Evolutionary conservation across 2,329 filamentous ascomycete genomes (phyloP).

Genomic region (Cladophialophora psammophila): DNA sequence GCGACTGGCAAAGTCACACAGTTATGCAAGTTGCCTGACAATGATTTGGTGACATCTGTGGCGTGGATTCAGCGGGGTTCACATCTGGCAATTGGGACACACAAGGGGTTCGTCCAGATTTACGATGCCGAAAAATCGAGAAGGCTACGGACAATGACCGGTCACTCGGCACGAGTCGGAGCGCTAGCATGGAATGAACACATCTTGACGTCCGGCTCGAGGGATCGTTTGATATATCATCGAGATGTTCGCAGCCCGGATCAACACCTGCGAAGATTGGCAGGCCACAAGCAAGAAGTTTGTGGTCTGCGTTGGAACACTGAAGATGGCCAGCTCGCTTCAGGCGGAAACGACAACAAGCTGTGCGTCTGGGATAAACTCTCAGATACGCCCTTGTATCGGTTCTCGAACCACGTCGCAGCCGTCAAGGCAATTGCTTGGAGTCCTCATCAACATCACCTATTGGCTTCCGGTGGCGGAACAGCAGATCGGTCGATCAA

Average conservation of each 20-base stretch:
- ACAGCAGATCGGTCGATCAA: slow-evolving; percentile 96
- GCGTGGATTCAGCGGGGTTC: slow-evolving; percentile 98
- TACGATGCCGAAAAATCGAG: slow-evolving; percentile 93
- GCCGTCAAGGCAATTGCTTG: slow-evolving; percentile 98
- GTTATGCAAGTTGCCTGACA: slow-evolving; percentile 85
- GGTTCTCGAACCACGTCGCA: slow-evolving; percentile 92
- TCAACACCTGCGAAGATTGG: slow-evolving; percentile 84
- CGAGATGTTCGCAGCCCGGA: slow-evolving; percentile 92
- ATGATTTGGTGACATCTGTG: slow-evolving; percentile 91
- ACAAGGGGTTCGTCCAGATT: slow-evolving; percentile 93
- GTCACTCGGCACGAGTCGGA: slow-evolving; percentile 90
- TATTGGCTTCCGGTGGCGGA: slow-evolving; percentile 94
- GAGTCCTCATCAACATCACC: slow-evolving; percentile 93
- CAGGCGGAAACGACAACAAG: slow-evolving; percentile 98
- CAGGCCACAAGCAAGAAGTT: slow-evolving; percentile 97
- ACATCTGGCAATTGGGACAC: slow-evolving; percentile 92
- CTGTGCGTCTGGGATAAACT: slow-evolving; percentile 98
- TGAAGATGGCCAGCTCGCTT: slow-evolving; percentile 92
- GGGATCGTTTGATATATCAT: slow-evolving; percentile 92
- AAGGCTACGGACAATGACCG: slow-evolving; percentile 92
- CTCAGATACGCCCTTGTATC: slow-evolving; percentile 88
- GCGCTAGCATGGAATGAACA: slow-evolving; percentile 98
- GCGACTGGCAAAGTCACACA: slow-evolving; percentile 90
- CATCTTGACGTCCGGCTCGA: slow-evolving; percentile 92
- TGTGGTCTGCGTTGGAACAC: slow-evolving; percentile 97